Base-by-base conservation (phyloP, 2,329 filamentous ascomycete genomes). In the Chaetomiaceae sp. region DNA sequence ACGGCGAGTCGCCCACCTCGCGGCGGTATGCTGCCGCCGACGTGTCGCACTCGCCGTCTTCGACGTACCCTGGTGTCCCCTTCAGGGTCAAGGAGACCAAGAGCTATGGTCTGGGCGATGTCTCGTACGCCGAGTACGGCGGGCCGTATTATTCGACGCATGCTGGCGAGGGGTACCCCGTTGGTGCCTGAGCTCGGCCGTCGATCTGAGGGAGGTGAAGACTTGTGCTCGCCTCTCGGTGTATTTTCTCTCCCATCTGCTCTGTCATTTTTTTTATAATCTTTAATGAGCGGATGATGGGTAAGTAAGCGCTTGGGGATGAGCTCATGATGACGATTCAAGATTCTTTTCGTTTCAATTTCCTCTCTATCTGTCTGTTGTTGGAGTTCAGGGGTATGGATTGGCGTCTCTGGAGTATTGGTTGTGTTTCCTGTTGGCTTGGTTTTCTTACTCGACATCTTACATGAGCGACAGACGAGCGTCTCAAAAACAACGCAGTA, bases 71-170 rank as follows among this genome's bases (percentile, higher is more conserved):
- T 4, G 43, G 43, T n/a, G 12, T n/a, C 6, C 37, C 39, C 6
- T 54, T 57, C 49, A 58, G 56, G 8, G 60, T 64, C 23, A 61
- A 58, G 38, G 48, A 61, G 38, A 6, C 54, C 25, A 56, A 47
- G 37, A 17, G 3, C 7, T 60, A 57, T 19, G 33, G 39, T 5
- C 23, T 29, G 4, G 33, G 27, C 22, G 61, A 63, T 25, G 54
- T 63, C 34, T 50, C 44, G 23, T 62, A 53, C 37, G n/a, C 58
- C 3, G 22, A 45, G 4, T 56, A 54, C 20, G 36, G 31, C 17
- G 12, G 33, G 20, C 44, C 47, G 31, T 57, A 54, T 14, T 53
- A 53, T 23, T 27, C 46, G 15, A 14, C 34, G 23, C 19, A 22
- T n/a, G 29, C 15, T 19, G 22, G 27, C 17, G 52, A 48, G 5